Evolutionary conservation across 1,284 basidiomycete genomes (phyloP), one percentile per base, ranked within the genome.

Genomic region (Crepidotus sp.): DNA sequence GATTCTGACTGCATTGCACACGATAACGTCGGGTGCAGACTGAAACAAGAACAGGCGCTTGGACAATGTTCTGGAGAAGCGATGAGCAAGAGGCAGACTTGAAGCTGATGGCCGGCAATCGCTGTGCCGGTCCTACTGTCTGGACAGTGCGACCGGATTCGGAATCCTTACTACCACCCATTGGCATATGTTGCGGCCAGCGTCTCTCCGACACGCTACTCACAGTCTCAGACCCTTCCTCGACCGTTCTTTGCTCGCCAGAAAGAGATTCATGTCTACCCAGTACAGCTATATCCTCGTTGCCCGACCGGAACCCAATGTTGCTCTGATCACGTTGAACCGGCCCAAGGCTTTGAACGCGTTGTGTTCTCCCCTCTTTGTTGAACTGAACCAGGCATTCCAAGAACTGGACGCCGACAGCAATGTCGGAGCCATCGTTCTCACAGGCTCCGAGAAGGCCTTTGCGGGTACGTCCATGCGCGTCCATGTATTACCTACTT

Each of bases 271-370:
- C 47, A 71, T 72, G 69, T 72, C 69, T 15, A n/a, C n/a, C n/a
- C 36, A 62, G 7, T 88, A 86, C 66, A 71, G 79, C 53, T 74
- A 83, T 63, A 86, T 94, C 62, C 68, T 92, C 48, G 75, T 83
- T 26, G 80, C 85, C 4, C 71, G 72, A 42, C 87, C 89, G 6
- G 73, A 80, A 46, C 74, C 80, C 18, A 77, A 77, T 40, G 92
- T 98, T 40, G 74, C 80, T 7, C 83, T 97, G 55, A 80, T 99
- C 63, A 91, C 88, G 11, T 76, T 99, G 59, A 97, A 99, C 71
- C 77, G 95, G 45, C 95, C 96, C 39, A 97, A 96, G 61, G 91
- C 91, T 18, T 74, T 98, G 56, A 98, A 98, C 62, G 95, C 96
- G 29, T 72, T 98, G 49, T 87, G 77, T 58, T 75, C 81, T 8